Evolutionary conservation across 805 yeast genomes (phyloP).

Genomic region (Sugiyamaella marilandica): DNA sequence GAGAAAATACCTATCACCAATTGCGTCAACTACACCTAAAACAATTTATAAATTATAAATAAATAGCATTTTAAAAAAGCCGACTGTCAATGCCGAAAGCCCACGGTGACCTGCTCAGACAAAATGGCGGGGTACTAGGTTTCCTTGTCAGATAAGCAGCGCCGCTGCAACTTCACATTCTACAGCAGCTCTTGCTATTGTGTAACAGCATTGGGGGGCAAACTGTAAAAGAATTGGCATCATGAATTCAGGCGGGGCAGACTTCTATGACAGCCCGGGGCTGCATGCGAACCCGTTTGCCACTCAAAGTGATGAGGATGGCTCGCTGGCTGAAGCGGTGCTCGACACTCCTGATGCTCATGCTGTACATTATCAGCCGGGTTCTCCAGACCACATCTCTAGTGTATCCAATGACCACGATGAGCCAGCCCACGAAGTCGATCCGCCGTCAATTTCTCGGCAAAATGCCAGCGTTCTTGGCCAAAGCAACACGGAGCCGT

Average conservation of each 20-base stretch:
- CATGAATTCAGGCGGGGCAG: slow-evolving; percentile 4
- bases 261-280: slow-evolving; percentile 9
- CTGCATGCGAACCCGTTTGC: slow-evolving; percentile 12
- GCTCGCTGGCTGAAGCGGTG: background rate
- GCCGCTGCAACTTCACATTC: too few relatives aligned
- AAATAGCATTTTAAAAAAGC: too few relatives aligned
- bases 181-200: too few relatives aligned
- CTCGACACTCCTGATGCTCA: background rate
- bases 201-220: too few relatives aligned
- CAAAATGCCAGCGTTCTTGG: background rate
- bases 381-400: background rate
- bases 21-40: too few relatives aligned
- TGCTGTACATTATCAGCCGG: background rate
- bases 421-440: background rate
- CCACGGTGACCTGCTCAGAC: too few relatives aligned
- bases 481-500: background rate
- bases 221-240: too few relatives aligned
- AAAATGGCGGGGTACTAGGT: too few relatives aligned
- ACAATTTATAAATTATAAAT: too few relatives aligned
- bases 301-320: slow-evolving; percentile 2
- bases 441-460: background rate
- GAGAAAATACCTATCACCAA: too few relatives aligned
- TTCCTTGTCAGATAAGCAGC: too few relatives aligned
- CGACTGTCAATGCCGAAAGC: too few relatives aligned
- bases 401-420: background rate